Conservation (phyloP, 1,284 basidiomycete species). For the Phaffia rhodozyma region DNA sequence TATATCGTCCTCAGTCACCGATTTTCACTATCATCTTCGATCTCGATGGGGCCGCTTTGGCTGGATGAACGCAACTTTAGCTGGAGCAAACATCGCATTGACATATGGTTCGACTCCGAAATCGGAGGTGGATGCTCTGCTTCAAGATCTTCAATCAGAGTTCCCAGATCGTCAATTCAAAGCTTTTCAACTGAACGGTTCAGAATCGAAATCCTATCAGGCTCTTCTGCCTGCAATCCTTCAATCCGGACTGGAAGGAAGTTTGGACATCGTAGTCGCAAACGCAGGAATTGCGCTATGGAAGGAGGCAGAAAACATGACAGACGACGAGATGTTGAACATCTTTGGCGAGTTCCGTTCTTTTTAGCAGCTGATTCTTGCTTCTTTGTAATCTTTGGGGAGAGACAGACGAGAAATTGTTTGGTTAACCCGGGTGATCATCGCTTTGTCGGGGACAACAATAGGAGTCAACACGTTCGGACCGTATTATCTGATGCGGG, state of each 20-base stretch:
- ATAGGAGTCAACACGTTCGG: conserved; percentile 9
- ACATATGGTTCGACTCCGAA: conserved; percentile 11
- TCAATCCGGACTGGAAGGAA: neutral
- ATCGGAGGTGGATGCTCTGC: neutral
- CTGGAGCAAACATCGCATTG: conserved; percentile 15
- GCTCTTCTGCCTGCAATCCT: neutral
- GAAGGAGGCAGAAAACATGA: neutral
- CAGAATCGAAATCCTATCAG: neutral
- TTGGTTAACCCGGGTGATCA: too few species aligned
- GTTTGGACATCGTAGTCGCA: conserved; percentile 10
- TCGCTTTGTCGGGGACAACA: too few species aligned
- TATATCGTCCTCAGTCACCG: neutral
- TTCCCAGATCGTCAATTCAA: neutral
- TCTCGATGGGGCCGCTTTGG: too few species aligned
- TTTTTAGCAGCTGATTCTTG: too few species aligned
- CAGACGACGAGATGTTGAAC: too few species aligned
- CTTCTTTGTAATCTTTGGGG: too few species aligned
- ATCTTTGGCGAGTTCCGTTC: too few species aligned
- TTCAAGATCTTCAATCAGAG: neutral
- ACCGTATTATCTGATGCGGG: conserved; percentile 6
- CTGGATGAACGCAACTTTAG: neutral
- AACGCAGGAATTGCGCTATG: conserved; percentile 10
- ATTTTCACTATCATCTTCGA: neutral
- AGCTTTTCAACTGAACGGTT: conserved; percentile 13
- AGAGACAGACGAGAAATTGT: too few species aligned